A percentile compares a stretch with the other conserved stretches of the same genome.
Evolutionary conservation across 257 asterid species (phyloP).

Genomic region (Scutellaria minor): DNA sequence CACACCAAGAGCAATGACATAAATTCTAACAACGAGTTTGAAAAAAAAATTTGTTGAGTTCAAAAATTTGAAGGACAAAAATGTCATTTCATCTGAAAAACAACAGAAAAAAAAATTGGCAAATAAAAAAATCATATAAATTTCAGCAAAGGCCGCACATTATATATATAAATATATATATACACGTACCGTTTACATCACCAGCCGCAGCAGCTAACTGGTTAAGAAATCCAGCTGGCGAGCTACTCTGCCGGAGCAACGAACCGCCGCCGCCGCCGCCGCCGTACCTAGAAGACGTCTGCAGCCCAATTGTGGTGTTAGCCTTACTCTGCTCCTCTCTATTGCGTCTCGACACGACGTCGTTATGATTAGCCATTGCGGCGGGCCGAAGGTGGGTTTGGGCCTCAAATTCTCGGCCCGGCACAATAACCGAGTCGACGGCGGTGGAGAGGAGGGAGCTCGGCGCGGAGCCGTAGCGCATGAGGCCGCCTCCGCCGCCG

Average conservation of each 20-base stretch:
- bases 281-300: slow-evolving; percentile 44
- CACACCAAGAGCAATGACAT: no score
- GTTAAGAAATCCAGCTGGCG: slow-evolving; percentile 79
- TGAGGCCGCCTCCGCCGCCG: slow-evolving; percentile 45
- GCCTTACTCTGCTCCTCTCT: slow-evolving; percentile 31
- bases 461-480: slow-evolving; percentile 82
- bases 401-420: slow-evolving; percentile 48
- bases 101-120: not conserved
- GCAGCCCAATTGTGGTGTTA: slow-evolving; percentile 42
- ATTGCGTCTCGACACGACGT: slow-evolving; percentile 2
- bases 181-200: slow-evolving; percentile 52
- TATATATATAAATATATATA: no score
- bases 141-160: slow-evolving; percentile 8
- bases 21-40: no score
- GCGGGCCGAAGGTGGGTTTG: slow-evolving; percentile 32
- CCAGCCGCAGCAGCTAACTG: slow-evolving; percentile 63
- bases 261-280: slow-evolving; percentile 29
- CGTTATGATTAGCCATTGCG: slow-evolving; percentile 19
- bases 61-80: slow-evolving; percentile 24
- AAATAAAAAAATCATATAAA: slow-evolving; percentile 11
- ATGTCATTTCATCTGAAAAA: slow-evolving; percentile 23
- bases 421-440: slow-evolving; percentile 55
- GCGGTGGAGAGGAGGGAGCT: slow-evolving; percentile 58
- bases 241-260: slow-evolving; percentile 74
- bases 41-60: not conserved